Conservation (phyloP, 2,329 filamentous ascomycete genomes). For the Exophiala sp. region DNA sequence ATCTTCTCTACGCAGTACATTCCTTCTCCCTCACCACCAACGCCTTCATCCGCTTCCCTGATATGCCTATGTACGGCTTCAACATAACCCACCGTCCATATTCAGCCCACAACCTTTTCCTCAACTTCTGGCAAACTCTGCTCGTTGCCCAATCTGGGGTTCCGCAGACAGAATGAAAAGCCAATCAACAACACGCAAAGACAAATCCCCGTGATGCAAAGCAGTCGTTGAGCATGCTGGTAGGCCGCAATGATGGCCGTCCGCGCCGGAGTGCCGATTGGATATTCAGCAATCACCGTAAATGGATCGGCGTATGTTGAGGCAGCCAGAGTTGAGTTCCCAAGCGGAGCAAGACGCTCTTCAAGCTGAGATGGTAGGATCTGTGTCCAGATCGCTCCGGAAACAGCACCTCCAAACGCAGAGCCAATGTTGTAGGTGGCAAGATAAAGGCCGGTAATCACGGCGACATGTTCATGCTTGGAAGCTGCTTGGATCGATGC, state of each 20-base stretch:
- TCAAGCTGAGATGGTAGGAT: slow-evolving; percentile 46
- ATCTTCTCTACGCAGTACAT: too few relatives aligned
- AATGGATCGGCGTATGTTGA: slow-evolving; percentile 42
- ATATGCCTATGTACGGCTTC: too few relatives aligned
- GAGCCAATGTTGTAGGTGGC: slow-evolving; percentile 59
- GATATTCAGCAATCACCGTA: slow-evolving; percentile 34
- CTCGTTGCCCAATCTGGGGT: slow-evolving; percentile 42
- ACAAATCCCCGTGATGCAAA: slow-evolving; percentile 49
- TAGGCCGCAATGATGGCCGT: slow-evolving; percentile 43
- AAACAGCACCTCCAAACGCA: slow-evolving; percentile 55
- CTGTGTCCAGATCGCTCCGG: slow-evolving; percentile 59
- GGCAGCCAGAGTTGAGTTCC: slow-evolving; percentile 38
- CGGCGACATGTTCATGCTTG: slow-evolving; percentile 54
- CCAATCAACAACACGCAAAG: slow-evolving; percentile 43
- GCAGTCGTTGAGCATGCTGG: slow-evolving; percentile 41
- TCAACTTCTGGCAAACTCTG: slow-evolving; percentile 44
- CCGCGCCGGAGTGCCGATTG: slow-evolving; percentile 42
- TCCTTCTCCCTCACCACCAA: too few relatives aligned
- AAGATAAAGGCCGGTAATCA: slow-evolving; percentile 59
- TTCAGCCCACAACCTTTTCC: slow-evolving; percentile 20
- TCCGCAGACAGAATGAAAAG: slow-evolving; percentile 43
- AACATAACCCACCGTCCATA: too few relatives aligned
- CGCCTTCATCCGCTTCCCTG: too few relatives aligned
- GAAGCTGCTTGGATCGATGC: slow-evolving; percentile 46
- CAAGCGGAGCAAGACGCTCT: slow-evolving; percentile 32